These are phyloP conservation scores for Fusarium acutatum DNA, from an alignment of 2,329 filamentous ascomycete species.

Conservation along the genomic window DNA sequence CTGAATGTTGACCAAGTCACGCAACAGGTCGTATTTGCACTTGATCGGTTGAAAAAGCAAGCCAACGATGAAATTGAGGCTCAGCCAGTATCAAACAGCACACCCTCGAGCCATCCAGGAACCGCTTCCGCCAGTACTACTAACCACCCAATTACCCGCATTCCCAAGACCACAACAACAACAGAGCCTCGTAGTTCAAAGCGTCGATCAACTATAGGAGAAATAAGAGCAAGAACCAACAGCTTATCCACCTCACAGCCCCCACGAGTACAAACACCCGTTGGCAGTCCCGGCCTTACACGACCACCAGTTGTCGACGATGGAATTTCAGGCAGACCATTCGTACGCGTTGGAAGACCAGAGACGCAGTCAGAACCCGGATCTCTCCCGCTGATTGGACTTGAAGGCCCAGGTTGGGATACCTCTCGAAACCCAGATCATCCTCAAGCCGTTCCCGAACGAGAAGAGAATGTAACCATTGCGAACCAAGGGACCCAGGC, in stretches of 20 bases:
- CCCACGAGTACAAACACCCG: slow-evolving; percentile 34
- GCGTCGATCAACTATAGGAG: slow-evolving; percentile 24
- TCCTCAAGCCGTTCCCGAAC: background rate
- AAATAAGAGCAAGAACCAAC: slow-evolving; percentile 15
- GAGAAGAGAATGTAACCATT: slow-evolving; percentile 11
- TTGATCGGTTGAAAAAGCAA: slow-evolving; percentile 34
- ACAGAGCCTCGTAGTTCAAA: slow-evolving; percentile 24
- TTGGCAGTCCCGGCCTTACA: slow-evolving; percentile 30
- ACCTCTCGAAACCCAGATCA: background rate
- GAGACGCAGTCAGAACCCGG: slow-evolving; percentile 39
- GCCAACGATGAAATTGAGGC: slow-evolving; percentile 19
- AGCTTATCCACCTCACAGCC: slow-evolving; percentile 35
- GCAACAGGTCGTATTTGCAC: slow-evolving; percentile 54
- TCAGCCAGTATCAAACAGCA: slow-evolving; percentile 19
- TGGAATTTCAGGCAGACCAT: slow-evolving; percentile 64
- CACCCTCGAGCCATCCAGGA: slow-evolving; percentile 25
- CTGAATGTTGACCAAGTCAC: slow-evolving; percentile 56
- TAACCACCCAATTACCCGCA: slow-evolving; percentile 28
- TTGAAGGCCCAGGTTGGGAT: slow-evolving; percentile 4
- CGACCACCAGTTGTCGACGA: slow-evolving; percentile 50
- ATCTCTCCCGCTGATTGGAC: slow-evolving; percentile 7
- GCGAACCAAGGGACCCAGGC: slow-evolving; percentile 1
- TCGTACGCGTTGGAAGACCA: slow-evolving; percentile 56
- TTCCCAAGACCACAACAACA: slow-evolving; percentile 30
- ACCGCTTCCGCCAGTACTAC: slow-evolving; percentile 23